Evolutionary conservation across 1,284 basidiomycete genomes (phyloP).

Genomic region (Irpex sp.): DNA sequence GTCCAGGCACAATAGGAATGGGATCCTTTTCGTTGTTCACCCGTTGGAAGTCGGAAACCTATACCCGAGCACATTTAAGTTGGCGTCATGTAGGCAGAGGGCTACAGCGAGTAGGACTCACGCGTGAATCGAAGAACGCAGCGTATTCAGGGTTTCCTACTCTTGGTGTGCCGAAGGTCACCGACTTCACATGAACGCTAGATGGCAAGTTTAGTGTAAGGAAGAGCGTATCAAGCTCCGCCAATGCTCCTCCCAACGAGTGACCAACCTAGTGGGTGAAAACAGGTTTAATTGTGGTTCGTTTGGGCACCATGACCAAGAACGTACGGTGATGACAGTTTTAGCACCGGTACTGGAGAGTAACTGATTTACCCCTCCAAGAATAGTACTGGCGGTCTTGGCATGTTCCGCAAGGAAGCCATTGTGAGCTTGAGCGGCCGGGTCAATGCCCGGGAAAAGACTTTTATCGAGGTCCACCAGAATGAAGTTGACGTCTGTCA

Average conservation of each 20-base stretch:
- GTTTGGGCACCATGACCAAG: not conserved
- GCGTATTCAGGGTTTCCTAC: conserved; percentile 33
- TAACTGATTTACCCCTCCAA: conserved; percentile 34
- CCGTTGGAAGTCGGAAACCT: conserved; percentile 31
- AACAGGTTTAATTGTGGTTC: not conserved
- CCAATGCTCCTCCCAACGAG: conserved; percentile 38
- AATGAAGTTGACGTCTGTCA: conserved; percentile 44
- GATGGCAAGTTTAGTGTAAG: conserved; percentile 34
- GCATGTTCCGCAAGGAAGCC: conserved; percentile 49
- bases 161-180: conserved; percentile 39
- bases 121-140: conserved; percentile 26
- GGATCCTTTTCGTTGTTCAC: conserved; percentile 36
- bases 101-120: not conserved
- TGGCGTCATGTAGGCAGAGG: not conserved
- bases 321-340: conserved; percentile 33
- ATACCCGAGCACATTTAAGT: conserved; percentile 12
- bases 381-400: conserved; percentile 33
- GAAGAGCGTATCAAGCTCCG: conserved; percentile 35
- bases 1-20: conserved; percentile 39
- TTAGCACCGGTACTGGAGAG: conserved; percentile 30
- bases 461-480: conserved; percentile 30
- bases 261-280: conserved; percentile 28
- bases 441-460: conserved; percentile 46
- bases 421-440: conserved; percentile 37
- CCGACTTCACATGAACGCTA: conserved; percentile 29